Conservation (phyloP, 1,139 yeast species). For the Hyphopichia burtonii region DNA sequence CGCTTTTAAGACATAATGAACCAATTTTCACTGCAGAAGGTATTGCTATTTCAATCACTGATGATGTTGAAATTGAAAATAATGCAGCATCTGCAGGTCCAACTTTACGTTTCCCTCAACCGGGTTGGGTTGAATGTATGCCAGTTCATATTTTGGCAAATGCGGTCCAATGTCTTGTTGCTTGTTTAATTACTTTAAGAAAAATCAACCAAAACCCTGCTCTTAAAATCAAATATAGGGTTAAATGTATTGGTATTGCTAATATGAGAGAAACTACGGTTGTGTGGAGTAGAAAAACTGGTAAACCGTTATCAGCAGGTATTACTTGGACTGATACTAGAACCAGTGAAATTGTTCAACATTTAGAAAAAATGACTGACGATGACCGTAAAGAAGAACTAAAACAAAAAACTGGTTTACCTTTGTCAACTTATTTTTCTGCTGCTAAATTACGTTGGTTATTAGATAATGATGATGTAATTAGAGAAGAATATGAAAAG, state of each 20-base stretch:
- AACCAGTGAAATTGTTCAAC: slow-evolving; percentile 70
- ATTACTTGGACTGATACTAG: slow-evolving; percentile 97
- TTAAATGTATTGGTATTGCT: slow-evolving; percentile 78
- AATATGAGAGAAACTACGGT: slow-evolving; percentile 96
- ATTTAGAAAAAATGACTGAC: slow-evolving; percentile 56
- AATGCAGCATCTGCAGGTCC: slow-evolving; percentile 57
- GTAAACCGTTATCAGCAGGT: slow-evolving; percentile 80
- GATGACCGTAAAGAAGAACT: slow-evolving; percentile 60
- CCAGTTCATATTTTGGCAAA: slow-evolving; percentile 83
- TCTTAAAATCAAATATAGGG: slow-evolving; percentile 51
- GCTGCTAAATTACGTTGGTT: slow-evolving; percentile 92
- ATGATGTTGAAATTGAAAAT: slow-evolving; percentile 63
- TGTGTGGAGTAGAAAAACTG: slow-evolving; percentile 84
- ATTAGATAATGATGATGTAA: slow-evolving; percentile 73
- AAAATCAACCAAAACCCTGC: slow-evolving; percentile 54
- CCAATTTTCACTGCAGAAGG: slow-evolving; percentile 75
- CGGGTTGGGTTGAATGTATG: slow-evolving; percentile 95
- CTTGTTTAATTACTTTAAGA: slow-evolving; percentile 58
- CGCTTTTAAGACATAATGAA: slow-evolving; percentile 49
- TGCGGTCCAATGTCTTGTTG: slow-evolving; percentile 74
- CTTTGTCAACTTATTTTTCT: slow-evolving; percentile 86
- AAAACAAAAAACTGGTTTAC: slow-evolving; percentile 75
- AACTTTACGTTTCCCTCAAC: slow-evolving; percentile 69
- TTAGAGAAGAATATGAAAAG: slow-evolving; percentile 66
- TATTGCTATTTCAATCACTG: slow-evolving; percentile 59